A percentile compares a stretch with the other conserved stretches of the same genome.
Evolutionary conservation across 2,329 filamentous ascomycete species (phyloP).

Genomic region (Hysterium pulicare): DNA sequence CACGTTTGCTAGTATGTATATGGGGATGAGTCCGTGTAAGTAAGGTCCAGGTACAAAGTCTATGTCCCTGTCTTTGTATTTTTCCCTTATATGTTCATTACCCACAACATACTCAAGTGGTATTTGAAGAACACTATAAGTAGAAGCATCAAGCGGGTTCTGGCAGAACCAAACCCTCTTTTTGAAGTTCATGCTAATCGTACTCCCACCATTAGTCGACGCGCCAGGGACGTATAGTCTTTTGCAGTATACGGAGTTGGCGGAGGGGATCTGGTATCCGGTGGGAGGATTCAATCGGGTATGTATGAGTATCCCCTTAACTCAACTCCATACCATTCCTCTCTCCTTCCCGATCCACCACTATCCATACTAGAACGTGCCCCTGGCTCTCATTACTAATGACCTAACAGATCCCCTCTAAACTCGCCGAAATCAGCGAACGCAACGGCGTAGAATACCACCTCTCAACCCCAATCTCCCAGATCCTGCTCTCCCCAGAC

Average conservation of each 20-base stretch:
- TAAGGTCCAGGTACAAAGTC: too few relatives aligned
- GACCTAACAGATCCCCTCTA: too few relatives aligned
- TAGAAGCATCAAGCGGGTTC: too few relatives aligned
- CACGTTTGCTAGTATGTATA: slow-evolving; percentile 78
- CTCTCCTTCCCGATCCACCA: background rate
- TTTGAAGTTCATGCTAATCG: too few relatives aligned
- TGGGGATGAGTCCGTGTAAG: slow-evolving; percentile 77
- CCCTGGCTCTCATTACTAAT: too few relatives aligned
- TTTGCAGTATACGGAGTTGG: slow-evolving; percentile 71
- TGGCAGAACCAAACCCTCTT: too few relatives aligned
- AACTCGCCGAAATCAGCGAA: slow-evolving; percentile 59
- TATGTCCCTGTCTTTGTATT: too few relatives aligned
- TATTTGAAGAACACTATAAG: too few relatives aligned
- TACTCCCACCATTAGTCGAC: too few relatives aligned
- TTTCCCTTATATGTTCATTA: too few relatives aligned
- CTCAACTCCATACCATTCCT: background rate
- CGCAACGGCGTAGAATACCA: slow-evolving; percentile 61
- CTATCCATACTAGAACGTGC: too few relatives aligned
- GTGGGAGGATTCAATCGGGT: slow-evolving; percentile 67
- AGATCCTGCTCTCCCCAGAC: slow-evolving; percentile 53
- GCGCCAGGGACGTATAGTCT: slow-evolving; percentile 71
- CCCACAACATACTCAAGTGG: too few relatives aligned
- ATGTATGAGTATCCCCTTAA: background rate
- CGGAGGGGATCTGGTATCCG: slow-evolving; percentile 75
- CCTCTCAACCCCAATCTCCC: slow-evolving; percentile 56